phyloP scores from a whole-genome alignment of 306 rosid species.

The Canavalia ensiformis region DNA sequence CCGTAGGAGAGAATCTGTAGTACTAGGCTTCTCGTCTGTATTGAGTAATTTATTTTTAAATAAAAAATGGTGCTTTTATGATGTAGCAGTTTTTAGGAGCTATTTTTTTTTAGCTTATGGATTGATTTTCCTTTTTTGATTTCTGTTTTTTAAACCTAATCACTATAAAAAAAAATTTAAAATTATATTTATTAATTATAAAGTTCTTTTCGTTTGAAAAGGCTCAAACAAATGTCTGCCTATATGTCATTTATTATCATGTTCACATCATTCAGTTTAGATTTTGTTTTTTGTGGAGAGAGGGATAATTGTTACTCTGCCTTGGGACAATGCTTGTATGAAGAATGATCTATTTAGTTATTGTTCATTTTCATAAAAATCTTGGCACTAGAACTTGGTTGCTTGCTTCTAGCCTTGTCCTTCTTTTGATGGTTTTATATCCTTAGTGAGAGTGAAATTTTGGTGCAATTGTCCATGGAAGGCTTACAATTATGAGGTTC shows the following conservation, averaged over 20 bases:
- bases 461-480: constrained; percentile 16
- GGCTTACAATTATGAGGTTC: not conserved
- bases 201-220: not conserved
- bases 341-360: constrained; percentile 13
- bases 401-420: constrained; percentile 14
- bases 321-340: not conserved
- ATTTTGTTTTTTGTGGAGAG: constrained; percentile 25
- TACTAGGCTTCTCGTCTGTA: not conserved
- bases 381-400: not conserved
- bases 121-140: not conserved
- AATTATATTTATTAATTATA: too few species aligned
- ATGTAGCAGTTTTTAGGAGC: too few species aligned
- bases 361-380: not conserved
- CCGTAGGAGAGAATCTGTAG: constrained; percentile 13
- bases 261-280: constrained; percentile 9
- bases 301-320: not conserved
- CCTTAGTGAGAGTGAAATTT: constrained; percentile 25
- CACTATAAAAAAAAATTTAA: not conserved
- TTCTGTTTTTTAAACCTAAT: not conserved
- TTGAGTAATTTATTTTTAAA: too few species aligned
- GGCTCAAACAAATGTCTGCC: not conserved
- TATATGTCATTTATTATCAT: not conserved
- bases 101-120: too few species aligned
- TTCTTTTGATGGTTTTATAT: not conserved
- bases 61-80: too few species aligned